Evolutionary conservation across 352 stramenopile genomes (phyloP), one percentile per base, ranked within the genome.

Genomic region (Phytophthora tubulina): DNA sequence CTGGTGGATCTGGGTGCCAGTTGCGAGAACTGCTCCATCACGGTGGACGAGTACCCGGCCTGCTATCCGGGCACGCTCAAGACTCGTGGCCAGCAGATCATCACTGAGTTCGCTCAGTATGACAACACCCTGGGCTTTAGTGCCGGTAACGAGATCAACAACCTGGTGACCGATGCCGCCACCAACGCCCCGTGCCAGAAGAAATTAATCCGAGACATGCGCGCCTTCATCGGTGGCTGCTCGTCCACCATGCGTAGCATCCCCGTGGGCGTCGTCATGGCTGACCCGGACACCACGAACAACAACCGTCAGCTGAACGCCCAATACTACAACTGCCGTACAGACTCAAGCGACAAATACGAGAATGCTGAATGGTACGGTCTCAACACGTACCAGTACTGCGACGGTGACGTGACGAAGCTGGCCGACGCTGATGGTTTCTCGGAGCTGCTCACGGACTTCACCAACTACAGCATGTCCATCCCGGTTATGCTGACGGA

Each of bases 291-390:
- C 36, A 36, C 41, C 13, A 32, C 36, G 21, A 77, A 72, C 8
- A 83, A 79, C 63, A 76, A 88, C 27, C 80, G 87, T 3, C 75
- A 85, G 31, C 27, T 93, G 4, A 66, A 92, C 44, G 62, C 75
- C 2, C 88, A 95, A 68, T 94, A 97, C 72, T 97, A 95, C 77
- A 93, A 92, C 71, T 97, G 91, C 74, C 80, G 82, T 62, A 89
- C 82, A 0, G 71, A 94, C 45, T 31, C 74, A 0, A 72, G 39
- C 6, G 91, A 97, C 60, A n/a, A 55, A 42, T 84, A 90, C 48
- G 87, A 96, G 69, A 88, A 86, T 41, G 84, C 85, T 10, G 85
- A 96, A 67, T 97, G 86, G 86, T 95, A 92, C 58, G 90, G 88
- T 5, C 50, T 96, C 41, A 97, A 97, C 70, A 68, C 84, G 52